Percentiles rank a stretch among this genome's conserved stretches.
phyloP scores from a whole-genome alignment of 73 alveolate genomes.

The Breviolum minutum region DNA sequence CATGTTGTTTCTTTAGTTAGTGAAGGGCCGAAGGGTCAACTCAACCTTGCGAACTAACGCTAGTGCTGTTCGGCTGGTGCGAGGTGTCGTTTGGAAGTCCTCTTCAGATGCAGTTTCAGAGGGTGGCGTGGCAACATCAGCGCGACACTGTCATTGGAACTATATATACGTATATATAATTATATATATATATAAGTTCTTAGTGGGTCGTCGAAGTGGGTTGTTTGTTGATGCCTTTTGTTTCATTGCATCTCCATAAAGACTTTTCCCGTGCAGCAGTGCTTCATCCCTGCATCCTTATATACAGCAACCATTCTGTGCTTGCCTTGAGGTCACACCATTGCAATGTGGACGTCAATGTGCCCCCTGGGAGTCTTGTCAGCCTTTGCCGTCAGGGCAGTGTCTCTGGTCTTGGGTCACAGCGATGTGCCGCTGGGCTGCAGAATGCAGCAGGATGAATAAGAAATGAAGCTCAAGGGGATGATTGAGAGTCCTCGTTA shows the following conservation, averaged over 20 bases:
- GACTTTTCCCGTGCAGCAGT: neutral
- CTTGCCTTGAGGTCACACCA: slow-evolving; percentile 32
- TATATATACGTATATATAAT: too few species aligned
- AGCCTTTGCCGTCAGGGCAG: slow-evolving; percentile 66
- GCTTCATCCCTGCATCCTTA: neutral
- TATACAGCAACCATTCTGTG: neutral
- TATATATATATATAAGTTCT: too few species aligned
- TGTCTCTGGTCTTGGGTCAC: slow-evolving; percentile 52
- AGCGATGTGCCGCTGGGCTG: slow-evolving; percentile 51
- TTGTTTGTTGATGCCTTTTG: neutral
- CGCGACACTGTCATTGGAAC: too few species aligned
- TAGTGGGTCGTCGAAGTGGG: neutral
- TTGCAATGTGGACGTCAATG: slow-evolving; percentile 57
- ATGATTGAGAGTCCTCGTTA: too few species aligned
- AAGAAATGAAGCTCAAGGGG: neutral
- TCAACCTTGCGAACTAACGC: too few species aligned
- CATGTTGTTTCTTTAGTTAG: too few species aligned
- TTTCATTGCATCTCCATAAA: too few species aligned
- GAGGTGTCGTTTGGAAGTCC: slow-evolving; percentile 84
- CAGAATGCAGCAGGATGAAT: neutral
- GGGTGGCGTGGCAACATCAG: neutral
- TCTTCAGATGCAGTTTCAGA: slow-evolving; percentile 60
- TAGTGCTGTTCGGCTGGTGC: neutral
- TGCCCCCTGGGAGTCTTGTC: slow-evolving; percentile 65
- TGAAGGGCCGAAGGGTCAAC: too few species aligned